Conservation (phyloP, 192 early-diverging fungal genomes). For the Coemansia reversa region DNA sequence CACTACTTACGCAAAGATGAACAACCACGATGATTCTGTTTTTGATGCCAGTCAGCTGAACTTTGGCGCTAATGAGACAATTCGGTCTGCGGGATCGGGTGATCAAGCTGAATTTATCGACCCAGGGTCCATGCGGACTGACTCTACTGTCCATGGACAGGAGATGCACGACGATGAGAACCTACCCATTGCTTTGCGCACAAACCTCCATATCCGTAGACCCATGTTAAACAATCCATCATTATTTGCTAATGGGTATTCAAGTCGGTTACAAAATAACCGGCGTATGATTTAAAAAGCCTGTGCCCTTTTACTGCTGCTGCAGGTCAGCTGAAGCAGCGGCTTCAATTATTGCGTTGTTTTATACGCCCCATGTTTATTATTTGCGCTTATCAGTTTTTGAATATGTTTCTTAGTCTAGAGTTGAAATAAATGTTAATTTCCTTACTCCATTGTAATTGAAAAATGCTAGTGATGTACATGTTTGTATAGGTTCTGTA, state of each 20-base stretch:
- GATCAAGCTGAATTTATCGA: background rate
- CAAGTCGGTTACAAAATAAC: background rate
- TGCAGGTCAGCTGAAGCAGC: background rate
- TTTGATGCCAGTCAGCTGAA: slow-evolving; percentile 37
- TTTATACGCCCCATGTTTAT: no score
- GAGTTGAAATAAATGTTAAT: no score
- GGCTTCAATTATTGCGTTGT: no score
- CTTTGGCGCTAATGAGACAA: slow-evolving; percentile 19
- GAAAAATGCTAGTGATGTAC: no score
- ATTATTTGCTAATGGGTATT: slow-evolving; percentile 13
- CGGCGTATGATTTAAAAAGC: slow-evolving; percentile 3
- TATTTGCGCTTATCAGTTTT: no score
- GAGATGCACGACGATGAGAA: slow-evolving; percentile 10
- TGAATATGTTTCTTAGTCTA: no score
- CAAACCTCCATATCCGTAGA: slow-evolving; percentile 44
- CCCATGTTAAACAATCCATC: slow-evolving; percentile 39
- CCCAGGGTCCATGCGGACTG: slow-evolving; percentile 6
- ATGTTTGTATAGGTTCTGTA: no score
- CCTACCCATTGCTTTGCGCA: slow-evolving; percentile 39
- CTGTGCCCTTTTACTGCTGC: background rate
- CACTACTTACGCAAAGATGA: slow-evolving; percentile 36
- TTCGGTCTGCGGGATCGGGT: slow-evolving; percentile 1
- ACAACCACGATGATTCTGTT: slow-evolving; percentile 22
- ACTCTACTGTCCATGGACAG: slow-evolving; percentile 11
- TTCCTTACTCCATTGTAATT: no score